Conservation (phyloP, 73 alveolate species). For the Paramecium sonneborni region DNA sequence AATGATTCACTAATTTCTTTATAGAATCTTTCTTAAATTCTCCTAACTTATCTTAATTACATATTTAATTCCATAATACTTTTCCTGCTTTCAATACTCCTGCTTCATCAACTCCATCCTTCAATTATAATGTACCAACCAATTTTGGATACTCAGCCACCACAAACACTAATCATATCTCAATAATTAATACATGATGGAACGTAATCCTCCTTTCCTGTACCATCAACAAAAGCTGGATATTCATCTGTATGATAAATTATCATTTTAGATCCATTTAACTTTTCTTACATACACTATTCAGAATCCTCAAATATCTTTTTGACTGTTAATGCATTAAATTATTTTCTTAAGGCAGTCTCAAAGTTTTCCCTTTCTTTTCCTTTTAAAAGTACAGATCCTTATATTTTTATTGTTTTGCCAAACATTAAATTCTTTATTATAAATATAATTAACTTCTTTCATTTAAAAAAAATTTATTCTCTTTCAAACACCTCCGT, state of each 20-base stretch:
- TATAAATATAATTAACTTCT: background rate
- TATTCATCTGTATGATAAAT: slow-evolving; percentile 42
- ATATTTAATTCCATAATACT: slow-evolving; percentile 16
- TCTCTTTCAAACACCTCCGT: background rate
- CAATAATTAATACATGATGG: slow-evolving; percentile 18
- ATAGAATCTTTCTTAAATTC: slow-evolving; percentile 37
- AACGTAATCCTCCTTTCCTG: background rate
- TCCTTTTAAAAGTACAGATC: background rate
- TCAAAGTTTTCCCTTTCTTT: background rate
- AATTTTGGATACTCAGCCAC: slow-evolving; percentile 40
- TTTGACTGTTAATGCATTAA: background rate
- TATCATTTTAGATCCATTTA: slow-evolving; percentile 35
- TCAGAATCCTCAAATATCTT: slow-evolving; percentile 33
- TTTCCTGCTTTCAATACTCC: slow-evolving; percentile 11
- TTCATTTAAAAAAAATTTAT: background rate
- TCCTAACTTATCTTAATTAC: slow-evolving; percentile 12
- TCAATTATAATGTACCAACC: slow-evolving; percentile 3
- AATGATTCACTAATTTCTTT: background rate
- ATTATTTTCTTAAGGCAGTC: background rate
- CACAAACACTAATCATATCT: background rate
- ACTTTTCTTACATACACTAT: background rate
- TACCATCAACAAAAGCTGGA: background rate
- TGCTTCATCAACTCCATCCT: slow-evolving; percentile 24
- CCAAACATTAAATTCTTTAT: slow-evolving; percentile 8
- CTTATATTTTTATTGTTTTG: background rate